Conservation (phyloP, 2,329 filamentous ascomycete species). For the Periconia sp. region DNA sequence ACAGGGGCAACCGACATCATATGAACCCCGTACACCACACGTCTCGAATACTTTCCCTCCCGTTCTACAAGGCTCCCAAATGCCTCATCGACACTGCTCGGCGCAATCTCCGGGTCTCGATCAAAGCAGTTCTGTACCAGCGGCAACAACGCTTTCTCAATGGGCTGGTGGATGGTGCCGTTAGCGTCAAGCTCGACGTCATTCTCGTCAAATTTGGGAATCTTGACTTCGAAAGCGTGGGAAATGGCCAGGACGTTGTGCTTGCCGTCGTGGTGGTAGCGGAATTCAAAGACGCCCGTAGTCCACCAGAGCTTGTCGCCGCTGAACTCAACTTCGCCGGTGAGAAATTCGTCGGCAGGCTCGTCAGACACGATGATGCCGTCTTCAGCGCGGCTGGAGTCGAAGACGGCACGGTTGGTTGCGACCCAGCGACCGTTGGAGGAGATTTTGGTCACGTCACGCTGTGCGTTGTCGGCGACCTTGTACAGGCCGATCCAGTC, state of each 20-base stretch:
- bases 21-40: conserved; percentile 90
- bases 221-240: conserved; percentile 86
- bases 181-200: conserved; percentile 62
- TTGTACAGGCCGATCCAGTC: conserved; percentile 98
- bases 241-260: conserved; percentile 95
- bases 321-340: conserved; percentile 82
- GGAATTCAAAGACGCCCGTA: conserved; percentile 92
- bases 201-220: conserved; percentile 79
- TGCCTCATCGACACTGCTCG: conserved; percentile 72
- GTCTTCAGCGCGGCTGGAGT: conserved; percentile 71
- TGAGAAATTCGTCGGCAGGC: conserved; percentile 62
- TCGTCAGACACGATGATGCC: conserved; percentile 74
- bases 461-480: conserved; percentile 88
- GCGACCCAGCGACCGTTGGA: conserved; percentile 90
- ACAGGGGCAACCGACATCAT: conserved; percentile 71
- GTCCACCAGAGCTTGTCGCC: conserved; percentile 98
- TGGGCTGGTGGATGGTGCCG: conserved; percentile 64
- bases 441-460: conserved; percentile 79
- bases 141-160: conserved; percentile 77
- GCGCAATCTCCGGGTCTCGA: conserved; percentile 86
- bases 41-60: conserved; percentile 83
- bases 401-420: conserved; percentile 74
- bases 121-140: conserved; percentile 92
- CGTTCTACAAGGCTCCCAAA: conserved; percentile 86
- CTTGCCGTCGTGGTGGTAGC: conserved; percentile 91